phyloP scores from a whole-genome alignment of 495 filamentous ascomycete species.

The Neurospora sp. region DNA sequence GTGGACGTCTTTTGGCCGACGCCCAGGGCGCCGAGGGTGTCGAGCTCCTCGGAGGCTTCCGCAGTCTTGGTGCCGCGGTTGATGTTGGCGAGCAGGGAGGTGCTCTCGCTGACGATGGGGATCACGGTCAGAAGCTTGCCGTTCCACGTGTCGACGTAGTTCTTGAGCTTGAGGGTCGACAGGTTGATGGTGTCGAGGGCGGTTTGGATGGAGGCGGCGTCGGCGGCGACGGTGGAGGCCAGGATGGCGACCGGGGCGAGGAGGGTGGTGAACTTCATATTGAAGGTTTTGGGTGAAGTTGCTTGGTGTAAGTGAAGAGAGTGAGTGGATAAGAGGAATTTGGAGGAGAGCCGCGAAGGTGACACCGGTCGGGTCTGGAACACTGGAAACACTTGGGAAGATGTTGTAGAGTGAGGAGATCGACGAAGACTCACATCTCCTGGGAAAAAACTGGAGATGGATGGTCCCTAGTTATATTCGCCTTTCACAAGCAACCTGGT shows the following conservation, averaged over 20 bases:
- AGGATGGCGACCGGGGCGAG: slow-evolving; percentile 13
- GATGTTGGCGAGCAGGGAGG: slow-evolving; percentile 19
- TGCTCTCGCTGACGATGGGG: slow-evolving; percentile 19
- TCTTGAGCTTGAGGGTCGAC: slow-evolving; percentile 19
- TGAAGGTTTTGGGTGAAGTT: neutral
- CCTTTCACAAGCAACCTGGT: neutral
- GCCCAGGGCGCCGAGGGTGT: slow-evolving; percentile 9
- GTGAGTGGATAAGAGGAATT: neutral
- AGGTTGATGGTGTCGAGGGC: slow-evolving; percentile 19
- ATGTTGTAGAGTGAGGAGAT: neutral
- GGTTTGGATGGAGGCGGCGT: slow-evolving; percentile 16
- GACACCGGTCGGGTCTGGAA: neutral
- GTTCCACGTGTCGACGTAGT: slow-evolving; percentile 16
- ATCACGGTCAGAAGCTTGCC: slow-evolving; percentile 15
- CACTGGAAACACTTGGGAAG: neutral
- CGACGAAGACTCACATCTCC: neutral
- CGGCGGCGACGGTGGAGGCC: slow-evolving; percentile 11
- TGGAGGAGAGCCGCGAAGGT: neutral
- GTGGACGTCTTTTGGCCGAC: slow-evolving; percentile 16
- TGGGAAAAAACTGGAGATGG: neutral
- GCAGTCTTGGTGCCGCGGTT: slow-evolving; percentile 20
- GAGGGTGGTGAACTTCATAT: slow-evolving; percentile 14
- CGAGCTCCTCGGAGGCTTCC: slow-evolving; percentile 9
- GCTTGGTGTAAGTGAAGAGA: neutral
- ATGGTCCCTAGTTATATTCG: neutral